phyloP scores from a whole-genome alignment of 108 stramenopile species.

The Nitzschia sp. region DNA sequence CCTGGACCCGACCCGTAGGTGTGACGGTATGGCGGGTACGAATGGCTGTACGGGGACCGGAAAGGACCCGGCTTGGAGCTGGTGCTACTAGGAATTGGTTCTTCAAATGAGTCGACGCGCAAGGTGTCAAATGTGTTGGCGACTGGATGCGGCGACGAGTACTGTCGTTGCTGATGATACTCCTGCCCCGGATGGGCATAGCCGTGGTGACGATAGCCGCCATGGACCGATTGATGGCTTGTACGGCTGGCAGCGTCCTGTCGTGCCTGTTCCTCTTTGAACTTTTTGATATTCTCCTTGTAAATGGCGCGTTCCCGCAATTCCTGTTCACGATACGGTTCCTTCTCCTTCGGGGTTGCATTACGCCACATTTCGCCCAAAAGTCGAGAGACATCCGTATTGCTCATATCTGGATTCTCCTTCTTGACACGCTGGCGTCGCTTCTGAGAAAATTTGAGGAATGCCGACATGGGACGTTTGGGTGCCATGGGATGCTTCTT shows the following conservation, averaged over 20 bases:
- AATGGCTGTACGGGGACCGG: neutral
- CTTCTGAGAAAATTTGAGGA: constrained; percentile 59
- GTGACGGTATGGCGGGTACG: constrained; percentile 12
- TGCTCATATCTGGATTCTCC: constrained; percentile 62
- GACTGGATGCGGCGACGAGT: neutral
- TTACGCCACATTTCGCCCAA: constrained; percentile 76
- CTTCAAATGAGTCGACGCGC: constrained; percentile 24
- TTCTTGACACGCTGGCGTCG: constrained; percentile 49
- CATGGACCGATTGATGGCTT: constrained; percentile 30
- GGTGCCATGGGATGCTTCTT: constrained; percentile 69
- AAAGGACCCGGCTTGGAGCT: neutral
- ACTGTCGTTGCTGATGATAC: neutral
- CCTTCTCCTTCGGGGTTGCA: constrained; percentile 42
- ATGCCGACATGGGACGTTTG: constrained; percentile 71
- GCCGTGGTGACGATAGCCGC: constrained; percentile 17
- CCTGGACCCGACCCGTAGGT: neutral
- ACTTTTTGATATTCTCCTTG: constrained; percentile 57
- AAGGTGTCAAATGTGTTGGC: constrained; percentile 12
- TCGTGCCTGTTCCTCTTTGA: constrained; percentile 41
- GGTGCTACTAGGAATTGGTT: neutral
- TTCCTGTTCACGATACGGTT: constrained; percentile 59
- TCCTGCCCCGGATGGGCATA: neutral
- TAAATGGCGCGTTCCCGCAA: constrained; percentile 54
- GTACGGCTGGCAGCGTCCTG: constrained; percentile 44
- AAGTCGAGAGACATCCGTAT: constrained; percentile 62